Evolutionary conservation across 1,284 basidiomycete genomes (phyloP).

Genomic region (Lentinula novae-zelandiae): DNA sequence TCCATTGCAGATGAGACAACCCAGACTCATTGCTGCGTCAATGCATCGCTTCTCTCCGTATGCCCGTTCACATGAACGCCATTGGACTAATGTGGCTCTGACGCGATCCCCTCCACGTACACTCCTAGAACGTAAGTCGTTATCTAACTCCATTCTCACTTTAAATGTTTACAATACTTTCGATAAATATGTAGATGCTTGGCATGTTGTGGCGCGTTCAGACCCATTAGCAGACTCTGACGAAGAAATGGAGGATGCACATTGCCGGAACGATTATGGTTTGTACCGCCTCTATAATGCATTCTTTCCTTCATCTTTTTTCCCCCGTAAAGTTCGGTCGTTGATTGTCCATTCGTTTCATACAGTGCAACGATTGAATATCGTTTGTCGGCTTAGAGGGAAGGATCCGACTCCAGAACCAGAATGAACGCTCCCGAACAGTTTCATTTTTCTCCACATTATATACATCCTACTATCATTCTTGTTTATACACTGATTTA

Average conservation of each 20-base stretch:
- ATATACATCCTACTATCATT: not conserved
- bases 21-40: not conserved
- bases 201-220: constrained; percentile 47
- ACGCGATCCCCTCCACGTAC: constrained; percentile 25
- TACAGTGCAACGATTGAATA: constrained; percentile 51
- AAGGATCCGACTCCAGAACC: constrained; percentile 44
- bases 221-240: constrained; percentile 56
- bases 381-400: constrained; percentile 53
- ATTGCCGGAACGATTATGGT: constrained; percentile 53
- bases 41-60: constrained; percentile 14
- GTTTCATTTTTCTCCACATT: not conserved
- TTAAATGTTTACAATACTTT: constrained; percentile 6
- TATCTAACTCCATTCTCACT: not conserved
- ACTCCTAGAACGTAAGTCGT: constrained; percentile 50
- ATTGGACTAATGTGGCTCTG: not conserved
- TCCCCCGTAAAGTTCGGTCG: not conserved
- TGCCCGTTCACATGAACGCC: not conserved
- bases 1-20: not conserved
- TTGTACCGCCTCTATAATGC: constrained; percentile 18
- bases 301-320: not conserved
- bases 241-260: constrained; percentile 51
- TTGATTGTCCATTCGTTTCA: constrained; percentile 5
- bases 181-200: constrained; percentile 42
- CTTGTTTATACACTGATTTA: not conserved
- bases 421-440: constrained; percentile 11